These are phyloP conservation scores for Casuarina cunninghamiana DNA, from an alignment of 306 rosid genomes.

Conservation along the genomic window DNA sequence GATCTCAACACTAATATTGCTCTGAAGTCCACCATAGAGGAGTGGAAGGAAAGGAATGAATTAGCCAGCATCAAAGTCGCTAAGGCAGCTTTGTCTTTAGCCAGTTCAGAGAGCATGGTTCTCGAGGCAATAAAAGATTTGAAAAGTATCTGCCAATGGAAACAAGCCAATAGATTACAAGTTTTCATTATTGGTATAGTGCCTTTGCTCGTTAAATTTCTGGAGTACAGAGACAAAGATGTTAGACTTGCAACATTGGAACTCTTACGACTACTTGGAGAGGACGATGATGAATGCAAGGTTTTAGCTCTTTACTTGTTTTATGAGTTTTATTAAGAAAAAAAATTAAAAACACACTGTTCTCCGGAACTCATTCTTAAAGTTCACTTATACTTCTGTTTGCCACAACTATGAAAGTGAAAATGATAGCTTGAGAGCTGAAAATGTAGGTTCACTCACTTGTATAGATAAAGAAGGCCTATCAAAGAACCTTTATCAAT, in stretches of 20 bases:
- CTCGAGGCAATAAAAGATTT: slow-evolving; percentile 46
- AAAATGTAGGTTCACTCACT: background rate
- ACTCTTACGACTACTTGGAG: slow-evolving; percentile 32
- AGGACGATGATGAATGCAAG: slow-evolving; percentile 38
- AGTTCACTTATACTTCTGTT: background rate
- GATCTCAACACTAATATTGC: slow-evolving; percentile 37
- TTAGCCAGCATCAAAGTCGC: slow-evolving; percentile 41
- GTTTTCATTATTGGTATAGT: slow-evolving; percentile 35
- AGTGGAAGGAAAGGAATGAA: slow-evolving; percentile 55
- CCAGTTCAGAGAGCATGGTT: slow-evolving; percentile 51
- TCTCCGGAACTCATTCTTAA: background rate
- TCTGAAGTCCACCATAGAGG: slow-evolving; percentile 37
- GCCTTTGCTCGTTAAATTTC: slow-evolving; percentile 32
- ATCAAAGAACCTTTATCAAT: background rate
- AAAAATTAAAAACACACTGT: background rate
- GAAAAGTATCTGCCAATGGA: slow-evolving; percentile 33
- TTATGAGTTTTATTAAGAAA: background rate
- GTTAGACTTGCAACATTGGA: slow-evolving; percentile 35
- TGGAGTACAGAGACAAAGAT: slow-evolving; percentile 37
- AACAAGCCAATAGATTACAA: slow-evolving; percentile 22
- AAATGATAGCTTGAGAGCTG: background rate
- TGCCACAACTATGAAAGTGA: background rate
- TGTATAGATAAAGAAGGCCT: background rate
- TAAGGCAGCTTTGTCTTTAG: slow-evolving; percentile 39
- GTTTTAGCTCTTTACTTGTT: slow-evolving; percentile 17